Conservation (phyloP, 108 stramenopile species). For the Stephanodiscus triporus region DNA sequence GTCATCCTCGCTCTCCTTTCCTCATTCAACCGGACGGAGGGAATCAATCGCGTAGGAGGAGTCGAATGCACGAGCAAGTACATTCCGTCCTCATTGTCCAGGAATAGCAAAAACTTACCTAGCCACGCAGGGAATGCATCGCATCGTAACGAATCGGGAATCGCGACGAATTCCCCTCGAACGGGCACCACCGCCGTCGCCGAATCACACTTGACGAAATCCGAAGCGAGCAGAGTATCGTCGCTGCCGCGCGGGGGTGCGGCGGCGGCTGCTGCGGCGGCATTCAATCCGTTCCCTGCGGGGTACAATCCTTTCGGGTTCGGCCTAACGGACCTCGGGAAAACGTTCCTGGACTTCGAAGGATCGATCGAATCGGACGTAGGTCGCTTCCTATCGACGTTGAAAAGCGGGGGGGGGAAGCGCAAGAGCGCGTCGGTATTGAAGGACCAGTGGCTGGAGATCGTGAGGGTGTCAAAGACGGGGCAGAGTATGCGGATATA, state of each 20-base stretch:
- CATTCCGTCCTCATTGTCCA: not conserved
- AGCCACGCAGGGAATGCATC: not conserved
- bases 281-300: slow-evolving; percentile 51
- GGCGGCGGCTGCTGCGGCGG: slow-evolving; percentile 26
- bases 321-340: slow-evolving; percentile 65
- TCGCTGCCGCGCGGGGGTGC: slow-evolving; percentile 41
- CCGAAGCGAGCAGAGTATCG: not conserved
- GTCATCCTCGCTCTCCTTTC: not conserved
- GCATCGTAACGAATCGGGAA: not conserved
- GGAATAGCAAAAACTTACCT: not conserved
- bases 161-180: not conserved
- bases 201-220: not conserved
- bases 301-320: slow-evolving; percentile 84
- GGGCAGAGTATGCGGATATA: slow-evolving; percentile 84
- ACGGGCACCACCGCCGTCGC: not conserved
- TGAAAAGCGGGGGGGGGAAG: slow-evolving; percentile 41
- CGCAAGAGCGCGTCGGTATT: slow-evolving; percentile 55
- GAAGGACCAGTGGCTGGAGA: slow-evolving; percentile 77
- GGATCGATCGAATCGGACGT: slow-evolving; percentile 75
- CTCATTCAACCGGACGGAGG: not conserved
- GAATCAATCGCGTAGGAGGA: not conserved
- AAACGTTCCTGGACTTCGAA: slow-evolving; percentile 64
- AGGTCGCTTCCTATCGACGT: slow-evolving; percentile 69
- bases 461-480: slow-evolving; percentile 68
- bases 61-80: not conserved